Base-by-base conservation (phyloP, 1,284 basidiomycete species). In the Jaminaea rosea region DNA sequence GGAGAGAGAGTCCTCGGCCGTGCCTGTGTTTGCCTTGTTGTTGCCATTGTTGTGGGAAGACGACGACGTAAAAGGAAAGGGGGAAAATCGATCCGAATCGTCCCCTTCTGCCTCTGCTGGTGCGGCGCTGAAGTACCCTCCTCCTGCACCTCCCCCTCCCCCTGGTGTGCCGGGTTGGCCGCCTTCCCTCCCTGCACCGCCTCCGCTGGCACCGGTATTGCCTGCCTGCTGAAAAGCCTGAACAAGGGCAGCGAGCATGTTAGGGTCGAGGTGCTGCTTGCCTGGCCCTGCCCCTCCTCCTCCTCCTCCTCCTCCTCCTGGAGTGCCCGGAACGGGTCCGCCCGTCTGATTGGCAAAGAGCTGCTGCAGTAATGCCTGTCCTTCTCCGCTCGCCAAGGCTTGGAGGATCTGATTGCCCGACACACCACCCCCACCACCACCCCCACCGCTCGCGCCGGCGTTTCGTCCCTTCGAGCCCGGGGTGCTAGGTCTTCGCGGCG, bases 321-420 rank as follows among this genome's bases (percentile, higher is more conserved):
- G n/a, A n/a, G n/a, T n/a, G n/a, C n/a, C n/a, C n/a, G n/a, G n/a
- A n/a, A n/a, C n/a, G n/a, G n/a, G n/a, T n/a, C n/a, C n/a, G n/a
- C n/a, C n/a, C n/a, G n/a, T n/a, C 24, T 48, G 46, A 2, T 39
- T 55, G 13, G 61, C 60, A 36, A 66, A 68, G 23, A 66, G 49
- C 26, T 57, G 60, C 9, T 65, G 62, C 15, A 68, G 47, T 63
- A 60, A 65, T 9, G 59, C 57, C 26, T 57, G 54, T n/a, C 63
- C 65, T 49, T 65, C 62, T 8, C 63, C 66, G 3, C 56, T 58
- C 0, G 65, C 53, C 11, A 69, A 48, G 6, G 67, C 67, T 29
- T 62, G 63, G 21, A 69, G 44, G 32, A 69, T 56, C 45, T 65
- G 58, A 11, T 59, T 58, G 46, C 59, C 59, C 10, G 67, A 62